A percentile compares a stretch with the other conserved stretches of the same genome.
Evolutionary conservation across 192 early-diverging fungal genomes (phyloP).

Genomic region (Backusella liffmaniae): DNA sequence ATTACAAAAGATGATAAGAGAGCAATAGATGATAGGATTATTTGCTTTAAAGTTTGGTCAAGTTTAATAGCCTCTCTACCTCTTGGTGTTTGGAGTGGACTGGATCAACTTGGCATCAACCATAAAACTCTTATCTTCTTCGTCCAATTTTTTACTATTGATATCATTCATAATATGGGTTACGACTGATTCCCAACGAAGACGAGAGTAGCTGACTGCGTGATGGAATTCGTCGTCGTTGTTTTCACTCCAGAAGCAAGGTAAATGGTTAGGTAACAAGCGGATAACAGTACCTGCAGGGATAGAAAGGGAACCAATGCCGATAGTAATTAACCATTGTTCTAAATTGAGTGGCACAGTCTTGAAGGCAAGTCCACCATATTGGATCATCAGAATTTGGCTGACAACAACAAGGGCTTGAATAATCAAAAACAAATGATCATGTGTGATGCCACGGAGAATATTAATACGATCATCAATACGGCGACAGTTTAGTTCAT

Average conservation of each 20-base stretch:
- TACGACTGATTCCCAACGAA: slow-evolving; percentile 24
- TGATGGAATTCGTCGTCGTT: slow-evolving; percentile 41
- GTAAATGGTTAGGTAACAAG: slow-evolving; percentile 55
- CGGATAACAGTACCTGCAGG: slow-evolving; percentile 70
- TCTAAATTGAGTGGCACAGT: slow-evolving; percentile 57
- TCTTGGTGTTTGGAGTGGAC: background rate
- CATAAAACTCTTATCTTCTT: background rate
- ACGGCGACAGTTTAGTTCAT: slow-evolving; percentile 88
- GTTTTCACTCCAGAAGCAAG: slow-evolving; percentile 21
- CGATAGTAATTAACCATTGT: slow-evolving; percentile 82
- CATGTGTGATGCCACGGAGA: slow-evolving; percentile 76
- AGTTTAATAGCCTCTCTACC: background rate
- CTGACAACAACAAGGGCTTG: slow-evolving; percentile 46
- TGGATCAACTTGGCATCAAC: background rate
- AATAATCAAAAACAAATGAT: slow-evolving; percentile 79
- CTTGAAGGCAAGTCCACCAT: slow-evolving; percentile 87
- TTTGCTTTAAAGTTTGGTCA: background rate
- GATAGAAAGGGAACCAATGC: slow-evolving; percentile 76
- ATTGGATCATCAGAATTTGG: slow-evolving; percentile 84
- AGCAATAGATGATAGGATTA: background rate
- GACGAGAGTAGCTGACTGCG: slow-evolving; percentile 21
- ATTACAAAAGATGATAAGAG: background rate
- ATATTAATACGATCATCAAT: slow-evolving; percentile 81
- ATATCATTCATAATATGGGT: slow-evolving; percentile 12
- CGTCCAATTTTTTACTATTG: background rate